phyloP scores from a whole-genome alignment of 306 rosid species.

The Casuarina cunninghamiana region DNA sequence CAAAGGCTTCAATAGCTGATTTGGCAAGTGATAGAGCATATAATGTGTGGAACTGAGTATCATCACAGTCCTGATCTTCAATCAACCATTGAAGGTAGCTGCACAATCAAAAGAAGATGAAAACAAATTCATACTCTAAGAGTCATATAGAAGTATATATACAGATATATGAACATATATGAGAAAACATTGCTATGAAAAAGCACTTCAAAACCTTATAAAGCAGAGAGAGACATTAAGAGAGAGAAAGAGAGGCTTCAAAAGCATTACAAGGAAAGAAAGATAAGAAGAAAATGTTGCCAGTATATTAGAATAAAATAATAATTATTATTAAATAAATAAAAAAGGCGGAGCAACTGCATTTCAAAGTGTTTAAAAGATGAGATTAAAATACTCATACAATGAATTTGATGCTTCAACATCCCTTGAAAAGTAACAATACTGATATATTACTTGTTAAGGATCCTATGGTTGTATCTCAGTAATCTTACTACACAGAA shows the following conservation, averaged over 20 bases:
- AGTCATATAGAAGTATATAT: background rate
- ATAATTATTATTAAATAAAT: too few relatives aligned
- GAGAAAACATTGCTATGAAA: too few relatives aligned
- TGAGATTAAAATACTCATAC: background rate
- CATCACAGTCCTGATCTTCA: conserved; percentile 80
- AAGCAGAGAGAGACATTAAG: too few relatives aligned
- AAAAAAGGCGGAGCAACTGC: too few relatives aligned
- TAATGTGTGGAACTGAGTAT: conserved; percentile 77
- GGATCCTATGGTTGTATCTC: too few relatives aligned
- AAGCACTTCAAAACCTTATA: too few relatives aligned
- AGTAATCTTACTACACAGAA: background rate
- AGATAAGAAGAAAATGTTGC: background rate
- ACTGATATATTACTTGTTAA: too few relatives aligned
- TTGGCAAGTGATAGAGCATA: conserved; percentile 93
- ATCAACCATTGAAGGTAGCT: conserved; percentile 98
- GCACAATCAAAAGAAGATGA: conserved; percentile 25
- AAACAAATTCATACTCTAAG: conserved; percentile 4
- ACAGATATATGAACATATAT: too few relatives aligned
- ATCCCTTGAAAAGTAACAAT: too few relatives aligned
- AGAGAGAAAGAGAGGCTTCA: background rate
- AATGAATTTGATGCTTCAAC: background rate
- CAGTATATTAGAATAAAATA: background rate
- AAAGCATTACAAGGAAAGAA: background rate
- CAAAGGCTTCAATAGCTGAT: conserved; percentile 73
- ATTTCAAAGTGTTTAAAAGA: background rate